Evolutionary conservation across 495 filamentous ascomycete species (phyloP), one percentile per base, ranked within the genome.

Genomic region (Penicillium coffeae): DNA sequence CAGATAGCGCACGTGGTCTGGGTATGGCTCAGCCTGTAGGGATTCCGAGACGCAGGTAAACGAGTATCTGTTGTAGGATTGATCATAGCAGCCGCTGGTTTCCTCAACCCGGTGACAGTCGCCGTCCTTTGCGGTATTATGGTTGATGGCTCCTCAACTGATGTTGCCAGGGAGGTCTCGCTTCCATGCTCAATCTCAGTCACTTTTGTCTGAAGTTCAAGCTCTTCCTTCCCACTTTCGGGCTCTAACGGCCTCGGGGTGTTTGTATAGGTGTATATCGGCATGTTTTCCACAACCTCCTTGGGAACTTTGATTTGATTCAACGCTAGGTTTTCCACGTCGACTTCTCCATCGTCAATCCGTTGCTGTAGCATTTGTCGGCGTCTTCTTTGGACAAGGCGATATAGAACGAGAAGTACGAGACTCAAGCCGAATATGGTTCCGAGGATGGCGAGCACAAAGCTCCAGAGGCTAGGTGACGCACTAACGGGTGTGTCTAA

Each of bases 1-100:
- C 92, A 97, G 48, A 96, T 95, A 4, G 84, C 77, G 59, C 92
- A 96, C 5, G 76, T 82, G 0, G 86, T 83, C 63, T 66, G 65
- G 15, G 56, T 66, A 56, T 63, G 53, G 53, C 60, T 61, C 40
- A 58, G 44, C 39, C 54, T 60, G 49, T 60, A 58, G n/a, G 38
- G 45, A 27, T 47, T 49, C 1, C 13, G 15, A 2, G 45, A 36
- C 22, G 21, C 33, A 12, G 22, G 8, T 22, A 9, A 44, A 21
- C 8, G 38, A 10, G 38, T 33, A 13, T 48, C 34, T 6, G 34
- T 43, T 1, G 2, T 20, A 0, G 44, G 48, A 16, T 56, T 46
- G 16, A 52, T 56, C 30, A 51, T 43, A 37, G 40, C 66, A 43
- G 54, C 54, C 19, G 50, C 41, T 7, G 63, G 57, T 12, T 43